A percentile compares a stretch with the other conserved stretches of the same genome.
These are phyloP conservation scores for Periconia digitata DNA, from an alignment of 2,329 filamentous ascomycete genomes.

Conservation along the genomic window DNA sequence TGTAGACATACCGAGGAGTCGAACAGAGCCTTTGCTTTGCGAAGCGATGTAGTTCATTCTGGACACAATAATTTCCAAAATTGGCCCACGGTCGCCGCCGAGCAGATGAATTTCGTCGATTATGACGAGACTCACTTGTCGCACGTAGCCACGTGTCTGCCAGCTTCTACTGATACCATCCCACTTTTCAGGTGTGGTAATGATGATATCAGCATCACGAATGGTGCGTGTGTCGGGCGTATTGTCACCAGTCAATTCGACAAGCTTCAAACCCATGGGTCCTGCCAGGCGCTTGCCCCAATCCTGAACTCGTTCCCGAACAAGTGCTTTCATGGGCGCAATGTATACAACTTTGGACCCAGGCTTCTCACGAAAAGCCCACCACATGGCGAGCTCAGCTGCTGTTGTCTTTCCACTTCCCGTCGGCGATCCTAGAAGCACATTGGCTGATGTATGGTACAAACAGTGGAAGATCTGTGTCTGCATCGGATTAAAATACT, in stretches of 20 bases:
- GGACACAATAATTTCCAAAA: constrained; percentile 92
- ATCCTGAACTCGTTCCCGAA: constrained; percentile 93
- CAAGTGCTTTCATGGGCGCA: constrained; percentile 97
- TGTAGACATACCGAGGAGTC: constrained; percentile 97
- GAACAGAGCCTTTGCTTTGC: constrained; percentile 84
- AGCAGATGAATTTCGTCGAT: constrained; percentile 98
- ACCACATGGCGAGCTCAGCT: constrained; percentile 98
- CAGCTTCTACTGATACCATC: constrained; percentile 98
- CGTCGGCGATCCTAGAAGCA: constrained; percentile 91
- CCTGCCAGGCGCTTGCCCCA: constrained; percentile 82
- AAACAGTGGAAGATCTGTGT: constrained; percentile 97
- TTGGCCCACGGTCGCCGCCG: constrained; percentile 94
- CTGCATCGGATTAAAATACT: constrained; percentile 99
- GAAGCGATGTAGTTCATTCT: constrained; percentile 99
- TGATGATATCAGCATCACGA: constrained; percentile 93
- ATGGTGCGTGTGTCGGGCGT: constrained; percentile 97
- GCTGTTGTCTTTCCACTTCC: constrained; percentile 98
- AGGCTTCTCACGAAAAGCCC: constrained; percentile 92
- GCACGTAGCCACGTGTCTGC: constrained; percentile 96
- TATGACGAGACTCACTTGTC: constrained; percentile 92
- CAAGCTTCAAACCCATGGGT: constrained; percentile 84
- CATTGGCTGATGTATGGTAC: constrained; percentile 89
- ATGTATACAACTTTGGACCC: constrained; percentile 99
- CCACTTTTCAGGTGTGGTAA: constrained; percentile 99
- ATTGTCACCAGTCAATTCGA: constrained; percentile 96